Conservation (phyloP, 2,329 filamentous ascomycete species). For the Ophiocordyceps unilateralis region DNA sequence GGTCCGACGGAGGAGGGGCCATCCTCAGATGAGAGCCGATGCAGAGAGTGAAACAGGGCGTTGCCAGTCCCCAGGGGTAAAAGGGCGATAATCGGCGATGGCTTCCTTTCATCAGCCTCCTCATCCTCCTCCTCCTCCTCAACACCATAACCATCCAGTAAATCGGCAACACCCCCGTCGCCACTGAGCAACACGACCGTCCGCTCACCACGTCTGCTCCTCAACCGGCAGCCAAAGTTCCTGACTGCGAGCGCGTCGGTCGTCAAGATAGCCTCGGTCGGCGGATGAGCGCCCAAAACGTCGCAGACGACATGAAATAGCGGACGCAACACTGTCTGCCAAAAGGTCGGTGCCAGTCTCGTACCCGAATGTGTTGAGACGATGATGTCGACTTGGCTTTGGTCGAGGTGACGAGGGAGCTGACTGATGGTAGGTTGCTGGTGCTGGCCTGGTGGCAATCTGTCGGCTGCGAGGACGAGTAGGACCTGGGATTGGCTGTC, state of each 20-base stretch:
- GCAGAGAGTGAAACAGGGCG: slow-evolving; percentile 43
- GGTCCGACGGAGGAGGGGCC: slow-evolving; percentile 23
- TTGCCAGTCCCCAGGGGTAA: slow-evolving; percentile 50
- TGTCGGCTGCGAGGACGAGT: slow-evolving; percentile 11
- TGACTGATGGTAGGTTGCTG: slow-evolving; percentile 5
- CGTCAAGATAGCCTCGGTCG: slow-evolving; percentile 37
- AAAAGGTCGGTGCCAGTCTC: slow-evolving; percentile 37
- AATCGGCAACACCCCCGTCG: slow-evolving; percentile 72
- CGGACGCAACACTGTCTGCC: slow-evolving; percentile 34
- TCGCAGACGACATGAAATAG: slow-evolving; percentile 28
- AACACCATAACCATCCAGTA: slow-evolving; percentile 43
- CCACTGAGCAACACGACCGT: slow-evolving; percentile 68
- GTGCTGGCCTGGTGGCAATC: slow-evolving; percentile 12
- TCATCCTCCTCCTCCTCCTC: too few relatives aligned
- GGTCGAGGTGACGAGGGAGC: slow-evolving; percentile 13
- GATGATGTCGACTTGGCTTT: slow-evolving; percentile 38
- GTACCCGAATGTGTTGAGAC: slow-evolving; percentile 52
- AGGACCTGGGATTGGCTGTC: slow-evolving; percentile 11
- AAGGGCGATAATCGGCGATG: slow-evolving; percentile 32
- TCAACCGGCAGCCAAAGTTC: slow-evolving; percentile 34
- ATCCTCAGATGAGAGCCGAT: slow-evolving; percentile 25
- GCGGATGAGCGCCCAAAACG: slow-evolving; percentile 2
- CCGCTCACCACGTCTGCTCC: slow-evolving; percentile 15
- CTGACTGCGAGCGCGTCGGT: slow-evolving; percentile 44
- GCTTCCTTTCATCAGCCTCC: slow-evolving; percentile 11